phyloP scores from a whole-genome alignment of 768 basidiomycete species.

The Naganishia friedmannii region DNA sequence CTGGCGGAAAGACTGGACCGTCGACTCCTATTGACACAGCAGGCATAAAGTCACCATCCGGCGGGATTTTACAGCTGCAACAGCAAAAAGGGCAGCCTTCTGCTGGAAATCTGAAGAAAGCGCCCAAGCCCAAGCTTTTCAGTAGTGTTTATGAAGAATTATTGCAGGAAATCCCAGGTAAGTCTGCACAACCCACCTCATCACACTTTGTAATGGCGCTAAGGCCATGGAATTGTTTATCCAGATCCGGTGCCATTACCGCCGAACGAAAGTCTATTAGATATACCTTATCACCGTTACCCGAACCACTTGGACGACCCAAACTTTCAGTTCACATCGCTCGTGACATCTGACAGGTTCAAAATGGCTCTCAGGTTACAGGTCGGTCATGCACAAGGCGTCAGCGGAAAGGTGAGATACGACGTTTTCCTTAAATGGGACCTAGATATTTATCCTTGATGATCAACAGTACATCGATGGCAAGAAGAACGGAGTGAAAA shows the following conservation, averaged over 20 bases:
- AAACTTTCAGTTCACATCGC: conserved; percentile 8
- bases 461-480: conserved; percentile 6
- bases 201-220: not conserved
- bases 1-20: not conserved
- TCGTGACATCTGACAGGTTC: not conserved
- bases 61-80: not conserved
- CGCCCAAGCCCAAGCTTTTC: conserved; percentile 18
- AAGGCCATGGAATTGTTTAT: not conserved
- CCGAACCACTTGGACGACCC: conserved; percentile 23
- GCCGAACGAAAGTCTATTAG: conserved; percentile 10
- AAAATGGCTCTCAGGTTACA: conserved; percentile 16
- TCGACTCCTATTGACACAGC: not conserved
- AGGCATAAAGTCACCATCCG: not conserved
- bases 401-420: conserved; percentile 14
- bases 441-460: not conserved
- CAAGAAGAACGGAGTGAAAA: conserved; percentile 22
- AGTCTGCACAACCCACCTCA: not conserved
- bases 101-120: not conserved
- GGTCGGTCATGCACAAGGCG: conserved; percentile 21
- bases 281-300: conserved; percentile 17
- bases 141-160: conserved; percentile 21
- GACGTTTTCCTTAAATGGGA: not conserved
- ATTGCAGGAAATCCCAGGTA: conserved; percentile 12
- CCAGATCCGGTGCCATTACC: conserved; percentile 22
- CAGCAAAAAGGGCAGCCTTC: not conserved